These are phyloP conservation scores for Calonectria pseudoreteaudii DNA, from an alignment of 2,329 filamentous ascomycete species.

Conservation along the genomic window DNA sequence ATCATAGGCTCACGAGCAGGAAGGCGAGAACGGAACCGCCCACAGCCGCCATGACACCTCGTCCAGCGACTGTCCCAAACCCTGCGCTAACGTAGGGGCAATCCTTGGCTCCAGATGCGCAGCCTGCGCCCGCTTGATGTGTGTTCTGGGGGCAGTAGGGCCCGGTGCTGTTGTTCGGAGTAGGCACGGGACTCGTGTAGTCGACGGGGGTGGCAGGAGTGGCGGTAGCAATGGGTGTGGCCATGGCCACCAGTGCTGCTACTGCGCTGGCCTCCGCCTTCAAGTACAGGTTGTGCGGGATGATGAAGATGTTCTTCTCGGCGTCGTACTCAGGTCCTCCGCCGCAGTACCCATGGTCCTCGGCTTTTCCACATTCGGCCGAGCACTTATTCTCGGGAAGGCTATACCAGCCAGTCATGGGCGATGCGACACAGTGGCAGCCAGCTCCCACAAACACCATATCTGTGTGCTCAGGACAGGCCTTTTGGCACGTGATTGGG, in stretches of 20 bases:
- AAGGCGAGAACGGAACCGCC: background rate
- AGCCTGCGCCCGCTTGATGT: background rate
- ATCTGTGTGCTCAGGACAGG: background rate
- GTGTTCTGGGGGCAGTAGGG: background rate
- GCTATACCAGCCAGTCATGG: background rate
- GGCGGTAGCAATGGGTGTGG: background rate
- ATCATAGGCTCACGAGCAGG: background rate
- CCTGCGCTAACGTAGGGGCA: background rate
- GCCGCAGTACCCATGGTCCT: background rate
- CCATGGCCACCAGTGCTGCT: background rate
- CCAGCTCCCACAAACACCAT: background rate
- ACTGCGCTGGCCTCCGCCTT: background rate
- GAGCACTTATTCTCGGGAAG: background rate
- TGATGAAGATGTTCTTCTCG: background rate
- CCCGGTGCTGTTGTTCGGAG: background rate
- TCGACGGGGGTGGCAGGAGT: background rate
- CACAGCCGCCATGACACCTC: background rate
- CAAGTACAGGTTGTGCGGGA: background rate
- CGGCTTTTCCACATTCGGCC: background rate
- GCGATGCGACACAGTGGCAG: constrained; percentile 11
- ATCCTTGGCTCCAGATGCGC: background rate
- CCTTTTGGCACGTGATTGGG: background rate
- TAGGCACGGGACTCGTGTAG: background rate
- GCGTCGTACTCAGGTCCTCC: background rate
- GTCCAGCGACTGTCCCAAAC: background rate